A percentile compares a stretch with the other conserved stretches of the same genome.
phyloP scores from a whole-genome alignment of 495 filamentous ascomycete genomes.

The Neurospora sp. region DNA sequence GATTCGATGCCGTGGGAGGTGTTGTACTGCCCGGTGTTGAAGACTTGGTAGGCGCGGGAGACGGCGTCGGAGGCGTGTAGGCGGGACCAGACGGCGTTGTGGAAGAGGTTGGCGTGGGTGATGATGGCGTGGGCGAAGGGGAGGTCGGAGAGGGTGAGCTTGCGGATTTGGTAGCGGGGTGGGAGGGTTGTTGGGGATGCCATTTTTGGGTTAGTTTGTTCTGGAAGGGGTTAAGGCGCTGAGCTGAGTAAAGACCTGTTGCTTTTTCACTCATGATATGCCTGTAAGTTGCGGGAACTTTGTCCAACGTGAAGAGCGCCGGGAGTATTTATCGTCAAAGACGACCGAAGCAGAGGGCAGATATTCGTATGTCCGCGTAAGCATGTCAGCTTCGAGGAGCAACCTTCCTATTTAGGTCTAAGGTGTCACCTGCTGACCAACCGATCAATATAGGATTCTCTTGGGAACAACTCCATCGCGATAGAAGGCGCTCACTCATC shows the following conservation, averaged over 20 bases:
- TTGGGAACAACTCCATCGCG: not conserved
- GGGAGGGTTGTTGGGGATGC: not conserved
- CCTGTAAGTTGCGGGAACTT: not conserved
- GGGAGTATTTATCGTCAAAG: not conserved
- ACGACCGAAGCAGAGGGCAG: not conserved
- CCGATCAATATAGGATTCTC: not conserved
- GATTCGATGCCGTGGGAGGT: constrained; percentile 6
- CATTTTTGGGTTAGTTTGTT: not conserved
- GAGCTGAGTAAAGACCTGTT: too few relatives aligned
- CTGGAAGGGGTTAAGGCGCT: not conserved
- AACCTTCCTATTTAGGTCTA: not conserved
- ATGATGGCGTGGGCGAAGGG: constrained; percentile 28
- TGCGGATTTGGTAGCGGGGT: constrained; percentile 25
- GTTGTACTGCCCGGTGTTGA: not conserved
- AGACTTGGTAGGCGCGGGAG: constrained; percentile 11
- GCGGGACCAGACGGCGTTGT: constrained; percentile 24
- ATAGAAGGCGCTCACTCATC: not conserved
- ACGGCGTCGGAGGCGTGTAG: constrained; percentile 19
- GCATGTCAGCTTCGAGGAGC: not conserved
- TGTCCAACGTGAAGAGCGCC: not conserved
- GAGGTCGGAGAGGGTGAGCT: constrained; percentile 25
- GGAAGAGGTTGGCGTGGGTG: constrained; percentile 28
- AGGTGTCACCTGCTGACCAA: not conserved
- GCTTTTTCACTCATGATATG: too few relatives aligned
- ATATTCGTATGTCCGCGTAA: not conserved